Evolutionary conservation across 805 yeast species (phyloP).

Genomic region (Lachancea waltii): DNA sequence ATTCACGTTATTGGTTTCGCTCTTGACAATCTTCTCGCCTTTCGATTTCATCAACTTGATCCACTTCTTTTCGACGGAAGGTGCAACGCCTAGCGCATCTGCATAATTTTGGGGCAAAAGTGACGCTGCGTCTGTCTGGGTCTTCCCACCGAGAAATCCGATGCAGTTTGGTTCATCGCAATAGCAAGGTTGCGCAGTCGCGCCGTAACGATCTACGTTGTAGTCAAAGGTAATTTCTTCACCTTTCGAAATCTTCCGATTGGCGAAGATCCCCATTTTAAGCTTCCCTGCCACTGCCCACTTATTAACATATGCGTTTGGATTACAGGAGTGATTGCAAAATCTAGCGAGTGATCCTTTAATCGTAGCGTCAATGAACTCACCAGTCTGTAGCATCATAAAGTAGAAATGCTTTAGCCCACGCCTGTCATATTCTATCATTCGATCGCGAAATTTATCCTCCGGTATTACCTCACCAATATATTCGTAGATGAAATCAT

Average conservation of each 20-base stretch:
- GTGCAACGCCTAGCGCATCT: constrained; percentile 76
- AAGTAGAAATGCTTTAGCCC: constrained; percentile 81
- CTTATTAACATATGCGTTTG: constrained; percentile 91
- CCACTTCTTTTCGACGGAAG: constrained; percentile 66
- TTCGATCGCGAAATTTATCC: constrained; percentile 61
- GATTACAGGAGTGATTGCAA: constrained; percentile 91
- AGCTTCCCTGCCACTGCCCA: constrained; percentile 93
- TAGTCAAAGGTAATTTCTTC: constrained; percentile 83
- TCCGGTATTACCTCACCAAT: constrained; percentile 92
- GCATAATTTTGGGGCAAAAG: constrained; percentile 75
- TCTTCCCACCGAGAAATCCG: constrained; percentile 93
- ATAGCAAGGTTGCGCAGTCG: constrained; percentile 87
- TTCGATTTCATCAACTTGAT: constrained; percentile 49
- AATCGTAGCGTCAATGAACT: constrained; percentile 89
- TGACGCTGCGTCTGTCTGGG: constrained; percentile 88
- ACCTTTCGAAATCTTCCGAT: constrained; percentile 53
- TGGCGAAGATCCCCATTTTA: constrained; percentile 92
- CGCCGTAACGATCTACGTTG: constrained; percentile 94
- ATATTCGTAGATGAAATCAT: constrained; percentile 82
- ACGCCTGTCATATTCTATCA: constrained; percentile 63
- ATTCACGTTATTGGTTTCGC: constrained; percentile 51
- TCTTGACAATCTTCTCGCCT: constrained; percentile 41
- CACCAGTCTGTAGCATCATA: constrained; percentile 91
- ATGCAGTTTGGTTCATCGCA: constrained; percentile 91
- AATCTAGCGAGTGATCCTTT: constrained; percentile 87